Evolutionary conservation across 805 yeast genomes (phyloP), one percentile per base, ranked within the genome.

Genomic region (Wickerhamomyces rabaulensis): DNA sequence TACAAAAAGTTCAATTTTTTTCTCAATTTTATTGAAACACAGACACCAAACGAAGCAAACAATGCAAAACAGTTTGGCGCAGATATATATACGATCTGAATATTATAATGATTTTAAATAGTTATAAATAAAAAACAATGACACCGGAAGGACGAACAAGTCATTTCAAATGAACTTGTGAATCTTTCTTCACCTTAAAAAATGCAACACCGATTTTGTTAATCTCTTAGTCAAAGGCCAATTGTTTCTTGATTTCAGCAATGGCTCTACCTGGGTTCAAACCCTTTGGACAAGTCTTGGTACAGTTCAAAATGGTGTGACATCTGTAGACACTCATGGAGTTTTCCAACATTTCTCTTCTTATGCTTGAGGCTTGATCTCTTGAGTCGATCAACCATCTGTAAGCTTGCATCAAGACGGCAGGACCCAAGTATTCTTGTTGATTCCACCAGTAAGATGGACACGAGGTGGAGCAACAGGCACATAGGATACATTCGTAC

Each of bases 361-460:
- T 89, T 57, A 75, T 61, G 52, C 69, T 73, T 39, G 88, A 76
- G 46, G 97, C 97, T 69, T 89, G 84, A 72, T 94, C 99, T 76
- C 99, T 85, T 39, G 96, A 85, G 71, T 94, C 99, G 52, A 90
- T 81, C 77, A 94, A 82, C 99, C 99, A 94, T 76, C 99, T 85
- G 79, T 83, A 94, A 46, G 98, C 97, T 78, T 94, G 99, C 97
- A 94, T 87, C 69, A 94, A 79, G 46, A 94, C 98, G 26, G 99
- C 99, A 22, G 99, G 99, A 48, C 99, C 99, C 60, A 94, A 75
- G 73, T 94, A 94, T 76, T 94, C 95, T 72, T 91, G 96, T 74
- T 89, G 96, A 74, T 94, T 94, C 99, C 99, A 94, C 99, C 99
- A 94, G 79, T 94, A 94, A 3, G 98, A 91, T 45, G 99, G 99